Percentiles rank a stretch among this genome's conserved stretches.
Conservation (phyloP, 495 filamentous ascomycete genomes). For the Terfezia claveryi region DNA sequence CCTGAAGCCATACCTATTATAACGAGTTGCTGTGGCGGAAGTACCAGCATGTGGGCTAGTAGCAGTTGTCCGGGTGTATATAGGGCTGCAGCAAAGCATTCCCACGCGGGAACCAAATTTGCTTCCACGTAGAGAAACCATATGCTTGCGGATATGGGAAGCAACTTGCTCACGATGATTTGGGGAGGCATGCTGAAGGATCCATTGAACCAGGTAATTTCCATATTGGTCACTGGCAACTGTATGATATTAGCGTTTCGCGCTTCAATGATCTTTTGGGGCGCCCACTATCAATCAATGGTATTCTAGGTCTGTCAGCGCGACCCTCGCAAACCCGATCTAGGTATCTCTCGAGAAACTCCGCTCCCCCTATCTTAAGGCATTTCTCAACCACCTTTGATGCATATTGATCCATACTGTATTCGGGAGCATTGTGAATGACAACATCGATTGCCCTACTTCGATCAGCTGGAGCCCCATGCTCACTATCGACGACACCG, state of each 20-base stretch:
- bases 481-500: constrained; percentile 31
- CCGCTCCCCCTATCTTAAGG: constrained; percentile 78
- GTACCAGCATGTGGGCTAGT: constrained; percentile 8
- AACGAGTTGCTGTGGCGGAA: not conserved
- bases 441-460: constrained; percentile 88
- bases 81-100: constrained; percentile 92
- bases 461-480: constrained; percentile 76
- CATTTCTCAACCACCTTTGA: constrained; percentile 99
- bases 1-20: not conserved
- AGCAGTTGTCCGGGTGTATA: constrained; percentile 14
- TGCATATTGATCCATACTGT: constrained; percentile 98
- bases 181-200: constrained; percentile 63
- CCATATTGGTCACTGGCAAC: constrained; percentile 96
- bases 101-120: constrained; percentile 96
- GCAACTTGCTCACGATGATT: constrained; percentile 87
- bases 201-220: constrained; percentile 95
- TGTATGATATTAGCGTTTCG: constrained; percentile 22
- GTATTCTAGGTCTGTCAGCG: constrained; percentile 78
- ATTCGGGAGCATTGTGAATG: constrained; percentile 74
- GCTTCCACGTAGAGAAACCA: constrained; percentile 94
- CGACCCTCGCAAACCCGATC: constrained; percentile 82
- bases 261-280: not conserved
- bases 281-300: constrained; percentile 72
- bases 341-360: constrained; percentile 84
- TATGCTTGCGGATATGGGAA: constrained; percentile 88